Evolutionary conservation across 2,329 filamentous ascomycete species (phyloP), one percentile per base, ranked within the genome.

Genomic region (Ascochyta lentis): DNA sequence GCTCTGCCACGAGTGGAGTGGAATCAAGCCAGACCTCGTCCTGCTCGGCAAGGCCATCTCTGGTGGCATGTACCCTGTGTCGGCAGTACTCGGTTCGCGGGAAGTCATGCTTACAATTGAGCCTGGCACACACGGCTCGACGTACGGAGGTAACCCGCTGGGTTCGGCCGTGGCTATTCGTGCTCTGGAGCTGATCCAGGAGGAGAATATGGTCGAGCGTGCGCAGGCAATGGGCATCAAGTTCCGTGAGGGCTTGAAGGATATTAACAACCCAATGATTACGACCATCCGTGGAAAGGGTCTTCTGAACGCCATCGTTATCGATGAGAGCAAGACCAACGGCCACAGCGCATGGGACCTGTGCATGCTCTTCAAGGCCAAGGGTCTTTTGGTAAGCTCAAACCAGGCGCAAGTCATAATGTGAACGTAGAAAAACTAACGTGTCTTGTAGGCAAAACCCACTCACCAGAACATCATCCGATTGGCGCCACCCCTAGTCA

Each of bases 381-480:
- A 97, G 84, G 95, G 95, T 56, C 80, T 99, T 53, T 77, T 99
- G 84, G 92, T 96, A 83, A 79, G 88, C 66, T 58, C 71, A 71
- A 41, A 4, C 24, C 12, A 42, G n/a, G 74, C 77, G 74, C 77
- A 76, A 39, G 76, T 75, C 55, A 76, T 77, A 63, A 70, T 72
- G 38, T 74, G 77, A 59, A 53, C 67, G n/a, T 65, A 62, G 61
- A 27, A 47, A 56, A 60, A 61, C 64, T 77, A 59, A 76, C 61
- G 48, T 43, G 39, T 43, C 38, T 42, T 56, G 71, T 75, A 96
- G 92, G 95, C 95, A 69, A 99, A 99, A 85, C 95, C 95, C 27
- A 99, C 95, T 6, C 95, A 99, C 78, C 89, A 96, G 72, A 97
- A 98, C 78, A 98, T 99, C 76, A 99, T 99, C 75, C 90, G 95